phyloP scores from a whole-genome alignment of 169 alveolate genomes.

The Pseudocohnilembus persalinus region DNA sequence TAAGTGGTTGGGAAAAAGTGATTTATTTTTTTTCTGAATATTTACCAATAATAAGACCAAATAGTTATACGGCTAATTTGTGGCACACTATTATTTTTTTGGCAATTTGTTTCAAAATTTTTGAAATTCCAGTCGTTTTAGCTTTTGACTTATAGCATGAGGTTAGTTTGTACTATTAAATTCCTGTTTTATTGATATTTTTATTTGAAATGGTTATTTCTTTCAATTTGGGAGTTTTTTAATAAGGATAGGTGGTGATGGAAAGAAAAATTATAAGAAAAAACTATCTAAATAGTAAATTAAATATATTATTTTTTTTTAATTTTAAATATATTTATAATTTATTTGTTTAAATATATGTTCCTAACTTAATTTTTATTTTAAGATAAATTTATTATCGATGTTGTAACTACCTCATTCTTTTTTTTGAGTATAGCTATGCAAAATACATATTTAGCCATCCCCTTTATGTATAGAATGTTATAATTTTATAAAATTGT shows the following conservation, averaged over 20 bases:
- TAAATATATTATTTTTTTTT: too few species aligned
- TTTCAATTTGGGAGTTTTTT: conserved; percentile 1
- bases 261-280: conserved; percentile 3
- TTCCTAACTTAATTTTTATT: not conserved
- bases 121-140: not conserved
- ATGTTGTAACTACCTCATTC: not conserved
- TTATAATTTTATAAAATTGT: too few species aligned
- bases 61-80: not conserved
- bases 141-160: not conserved
- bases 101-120: not conserved
- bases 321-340: too few species aligned
- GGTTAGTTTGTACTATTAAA: not conserved
- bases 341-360: not conserved
- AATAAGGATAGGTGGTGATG: not conserved
- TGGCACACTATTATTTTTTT: not conserved
- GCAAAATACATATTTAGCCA: not conserved
- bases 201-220: not conserved
- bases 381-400: not conserved
- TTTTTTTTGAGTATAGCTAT: not conserved
- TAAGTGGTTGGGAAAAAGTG: not conserved
- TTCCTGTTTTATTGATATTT: not conserved
- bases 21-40: not conserved
- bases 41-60: not conserved
- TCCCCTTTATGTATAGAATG: not conserved
- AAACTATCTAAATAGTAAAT: not conserved